A percentile compares a stretch with the other conserved stretches of the same genome.
These are phyloP conservation scores for Lepidium aucheri DNA, from an alignment of 345 rosid species.

Conservation along the genomic window DNA sequence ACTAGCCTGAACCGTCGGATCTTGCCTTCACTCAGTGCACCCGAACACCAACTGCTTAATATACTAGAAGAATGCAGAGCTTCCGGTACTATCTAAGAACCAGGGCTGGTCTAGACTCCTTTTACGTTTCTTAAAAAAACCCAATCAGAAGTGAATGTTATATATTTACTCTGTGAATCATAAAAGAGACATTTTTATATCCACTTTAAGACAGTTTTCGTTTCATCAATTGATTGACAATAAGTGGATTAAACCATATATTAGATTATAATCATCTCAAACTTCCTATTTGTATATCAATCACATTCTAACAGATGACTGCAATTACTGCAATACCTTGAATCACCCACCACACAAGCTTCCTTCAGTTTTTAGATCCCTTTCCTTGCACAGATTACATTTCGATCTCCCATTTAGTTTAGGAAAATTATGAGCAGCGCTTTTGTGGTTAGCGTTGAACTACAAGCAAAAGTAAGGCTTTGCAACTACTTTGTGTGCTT, in stretches of 20 bases:
- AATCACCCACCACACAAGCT: conserved; percentile 1
- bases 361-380: neutral
- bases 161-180: neutral
- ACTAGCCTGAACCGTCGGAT: conserved; percentile 34
- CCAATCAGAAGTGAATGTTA: neutral
- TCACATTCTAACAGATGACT: neutral
- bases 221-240: neutral
- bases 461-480: neutral
- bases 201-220: neutral
- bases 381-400: neutral
- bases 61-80: conserved; percentile 71
- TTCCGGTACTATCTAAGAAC: conserved; percentile 43
- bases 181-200: neutral
- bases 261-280: too few species aligned
- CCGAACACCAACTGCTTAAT: conserved; percentile 62
- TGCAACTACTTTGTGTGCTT: neutral
- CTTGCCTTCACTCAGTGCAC: conserved; percentile 80
- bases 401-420: neutral
- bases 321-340: neutral
- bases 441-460: neutral
- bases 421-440: neutral
- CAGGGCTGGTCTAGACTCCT: neutral
- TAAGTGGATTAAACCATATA: too few species aligned
- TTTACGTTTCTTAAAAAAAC: conserved; percentile 6
- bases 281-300: too few species aligned